phyloP scores from a whole-genome alignment of 2,329 filamentous ascomycete species.

The Sodiomyces alkalinus region DNA sequence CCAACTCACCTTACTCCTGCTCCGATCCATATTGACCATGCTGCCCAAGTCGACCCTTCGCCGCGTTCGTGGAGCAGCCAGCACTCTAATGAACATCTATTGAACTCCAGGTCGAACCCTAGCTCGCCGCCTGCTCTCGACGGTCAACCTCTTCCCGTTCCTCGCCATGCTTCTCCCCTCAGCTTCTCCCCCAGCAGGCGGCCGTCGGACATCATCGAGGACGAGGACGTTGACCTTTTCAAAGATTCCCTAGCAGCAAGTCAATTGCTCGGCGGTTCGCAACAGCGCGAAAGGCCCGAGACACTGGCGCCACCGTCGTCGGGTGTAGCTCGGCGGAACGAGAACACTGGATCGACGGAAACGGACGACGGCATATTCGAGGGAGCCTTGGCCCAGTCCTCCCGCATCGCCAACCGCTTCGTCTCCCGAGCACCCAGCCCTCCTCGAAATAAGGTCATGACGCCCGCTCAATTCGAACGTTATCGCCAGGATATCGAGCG shows the following conservation, averaged over 20 bases:
- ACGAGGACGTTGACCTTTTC: constrained; percentile 37
- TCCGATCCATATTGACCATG: constrained; percentile 31
- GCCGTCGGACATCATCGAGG: constrained; percentile 25
- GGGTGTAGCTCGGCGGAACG: constrained; percentile 23
- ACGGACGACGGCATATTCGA: too few species aligned
- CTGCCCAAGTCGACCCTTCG: constrained; percentile 25
- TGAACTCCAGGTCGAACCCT: constrained; percentile 19
- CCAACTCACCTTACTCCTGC: constrained; percentile 25
- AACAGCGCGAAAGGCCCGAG: too few species aligned
- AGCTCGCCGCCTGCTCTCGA: constrained; percentile 16
- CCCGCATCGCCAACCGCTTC: constrained; percentile 20
- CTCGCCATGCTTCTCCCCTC: constrained; percentile 20
- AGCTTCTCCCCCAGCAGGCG: constrained; percentile 14
- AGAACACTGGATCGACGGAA: too few species aligned
- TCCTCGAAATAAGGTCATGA: constrained; percentile 68
- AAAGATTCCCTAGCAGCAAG: constrained; percentile 36
- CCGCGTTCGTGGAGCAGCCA: constrained; percentile 37
- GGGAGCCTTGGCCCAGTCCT: constrained; percentile 23
- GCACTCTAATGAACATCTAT: constrained; percentile 31
- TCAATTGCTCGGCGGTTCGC: constrained; percentile 22
- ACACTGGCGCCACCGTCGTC: constrained; percentile 1
- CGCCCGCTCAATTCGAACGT: constrained; percentile 70
- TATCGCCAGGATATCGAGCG: constrained; percentile 62
- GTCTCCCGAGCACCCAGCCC: constrained; percentile 19
- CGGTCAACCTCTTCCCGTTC: constrained; percentile 21